Evolutionary conservation across 164 flowering plant genomes (phyloP), one percentile per base, ranked within the genome.

Genomic region (Nelumbo lutea): DNA sequence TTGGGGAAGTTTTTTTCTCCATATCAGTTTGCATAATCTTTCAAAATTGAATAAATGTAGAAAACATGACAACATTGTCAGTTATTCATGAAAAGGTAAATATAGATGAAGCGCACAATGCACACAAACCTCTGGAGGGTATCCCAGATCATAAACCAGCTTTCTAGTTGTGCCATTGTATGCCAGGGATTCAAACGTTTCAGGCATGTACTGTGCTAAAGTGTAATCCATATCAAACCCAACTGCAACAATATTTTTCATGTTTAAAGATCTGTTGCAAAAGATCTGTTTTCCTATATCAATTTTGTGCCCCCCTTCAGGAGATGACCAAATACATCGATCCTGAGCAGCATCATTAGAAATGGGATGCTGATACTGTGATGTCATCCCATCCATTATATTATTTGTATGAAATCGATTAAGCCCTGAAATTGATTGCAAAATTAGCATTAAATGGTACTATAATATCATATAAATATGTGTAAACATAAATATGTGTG

Each of bases 191-290:
- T 95, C 98, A 79, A 95, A 95, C 11, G 98, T 92, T 73, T 92
- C 96, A 42, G 98, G 86, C 80, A 77, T 95, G 84, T 95, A 95
- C 48, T 95, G 98, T 56, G 98, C 98, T 78, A 95, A 74, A 39
- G 98, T 95, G 72, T 95, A 95, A 79, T 95, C 98, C 98, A 95
- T 95, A 65, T 95, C 98, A 78, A 95, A 95, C 45, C 98, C 98
- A 42, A 95, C 96, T 62, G 98, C 92, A 65, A 88, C 86, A 75
- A 95, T 88, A 70, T 77, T 86, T 75, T 79, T 92, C 98, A 95
- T 95, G 77, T 95, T 95, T 75, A 95, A 73, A 64, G 97, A 88
- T 75, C 97, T 81, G 71, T 92, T 95, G 78, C 98, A 95, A 75
- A 95, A 95, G 42, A 95, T 89, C 71, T 85, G 92, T 73, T 87